A percentile compares a stretch with the other conserved stretches of the same genome.
Conservation (phyloP, 1,139 yeast species). For the Magnusiomyces ingens region DNA sequence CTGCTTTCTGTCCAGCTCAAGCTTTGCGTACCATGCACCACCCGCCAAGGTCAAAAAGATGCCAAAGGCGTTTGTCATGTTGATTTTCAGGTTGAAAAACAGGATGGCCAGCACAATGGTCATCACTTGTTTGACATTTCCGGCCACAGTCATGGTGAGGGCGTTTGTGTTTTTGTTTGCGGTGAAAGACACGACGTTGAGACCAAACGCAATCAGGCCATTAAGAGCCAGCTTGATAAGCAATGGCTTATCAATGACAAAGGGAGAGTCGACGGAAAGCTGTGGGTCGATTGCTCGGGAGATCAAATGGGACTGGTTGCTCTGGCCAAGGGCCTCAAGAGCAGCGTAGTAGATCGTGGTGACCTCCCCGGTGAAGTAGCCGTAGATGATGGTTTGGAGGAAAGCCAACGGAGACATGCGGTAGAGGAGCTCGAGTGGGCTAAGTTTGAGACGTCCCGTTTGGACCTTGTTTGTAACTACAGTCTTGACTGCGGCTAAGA, state of each 20-base stretch:
- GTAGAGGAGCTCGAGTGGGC: slow-evolving; percentile 25
- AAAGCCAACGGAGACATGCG: slow-evolving; percentile 27
- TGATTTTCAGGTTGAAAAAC: slow-evolving; percentile 23
- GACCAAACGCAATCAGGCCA: slow-evolving; percentile 26
- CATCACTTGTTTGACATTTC: slow-evolving; percentile 25
- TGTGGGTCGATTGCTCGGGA: slow-evolving; percentile 10
- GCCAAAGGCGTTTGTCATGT: slow-evolving; percentile 22
- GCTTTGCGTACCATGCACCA: slow-evolving; percentile 28
- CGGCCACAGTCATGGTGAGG: slow-evolving; percentile 27
- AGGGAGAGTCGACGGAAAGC: slow-evolving; percentile 6
- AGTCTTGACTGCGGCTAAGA: slow-evolving; percentile 26
- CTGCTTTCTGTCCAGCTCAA: slow-evolving; percentile 18
- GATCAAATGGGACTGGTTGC: slow-evolving; percentile 9
- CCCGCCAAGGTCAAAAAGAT: slow-evolving; percentile 24
- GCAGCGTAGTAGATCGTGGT: slow-evolving; percentile 11
- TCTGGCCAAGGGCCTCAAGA: neutral
- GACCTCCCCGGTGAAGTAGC: slow-evolving; percentile 25
- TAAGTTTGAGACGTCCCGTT: slow-evolving; percentile 23
- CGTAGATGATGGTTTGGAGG: slow-evolving; percentile 22
- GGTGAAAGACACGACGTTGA: slow-evolving; percentile 25
- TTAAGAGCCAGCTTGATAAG: slow-evolving; percentile 21
- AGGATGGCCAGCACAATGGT: slow-evolving; percentile 24
- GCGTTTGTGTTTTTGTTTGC: slow-evolving; percentile 28
- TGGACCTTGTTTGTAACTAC: slow-evolving; percentile 25
- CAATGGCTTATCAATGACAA: slow-evolving; percentile 17